Evolutionary conservation across 352 stramenopile species (phyloP), one percentile per base, ranked within the genome.

Genomic region (Aphanomyces stellatus): DNA sequence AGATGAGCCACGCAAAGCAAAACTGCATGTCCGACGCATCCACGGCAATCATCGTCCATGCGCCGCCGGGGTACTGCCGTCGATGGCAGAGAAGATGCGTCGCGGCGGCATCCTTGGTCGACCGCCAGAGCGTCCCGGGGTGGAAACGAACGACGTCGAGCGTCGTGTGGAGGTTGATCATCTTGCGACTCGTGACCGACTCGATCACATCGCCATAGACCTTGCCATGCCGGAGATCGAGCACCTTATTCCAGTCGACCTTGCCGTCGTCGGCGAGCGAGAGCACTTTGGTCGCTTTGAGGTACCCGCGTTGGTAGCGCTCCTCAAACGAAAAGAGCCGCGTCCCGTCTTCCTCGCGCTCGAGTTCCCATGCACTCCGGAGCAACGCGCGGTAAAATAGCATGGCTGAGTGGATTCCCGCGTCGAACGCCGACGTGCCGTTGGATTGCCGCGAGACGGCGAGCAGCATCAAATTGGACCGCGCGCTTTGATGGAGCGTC

Each of bases 1-100:
- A 73, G 15, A 88, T 55, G 37, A 87, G 80, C 78, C 78, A 88
- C 19, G 77, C 79, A 43, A 88, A 87, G 24, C 85, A 62, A 19
- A 88, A 49, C n/a, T 73, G 70, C 49, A 57, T 57, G 49, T 57
- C 49, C 6, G 49, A 40, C 49, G 27, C 15, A 24, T 57, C 49
- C 7, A 57, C 33, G 5, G 49, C 49, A 37, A 57, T 33, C 49
- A 57, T 57, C 19, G 49, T 57, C 49, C 49, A 57, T 57, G 78
- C 84, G 13, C 80, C 78, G 49, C 85, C 78, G 0, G 78, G 77
- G 40, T 88, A 87, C 59, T 88, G 73, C n/a, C 78, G 72, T 62
- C 68, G 72, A 42, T 88, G 77, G 17, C 72, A 86, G 57, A 88
- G 51, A 15, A 85, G 65, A 31, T 71, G 67, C 33, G 33, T n/a